Evolutionary conservation across 805 yeast genomes (phyloP).

Genomic region (Ascoidea asiatica): DNA sequence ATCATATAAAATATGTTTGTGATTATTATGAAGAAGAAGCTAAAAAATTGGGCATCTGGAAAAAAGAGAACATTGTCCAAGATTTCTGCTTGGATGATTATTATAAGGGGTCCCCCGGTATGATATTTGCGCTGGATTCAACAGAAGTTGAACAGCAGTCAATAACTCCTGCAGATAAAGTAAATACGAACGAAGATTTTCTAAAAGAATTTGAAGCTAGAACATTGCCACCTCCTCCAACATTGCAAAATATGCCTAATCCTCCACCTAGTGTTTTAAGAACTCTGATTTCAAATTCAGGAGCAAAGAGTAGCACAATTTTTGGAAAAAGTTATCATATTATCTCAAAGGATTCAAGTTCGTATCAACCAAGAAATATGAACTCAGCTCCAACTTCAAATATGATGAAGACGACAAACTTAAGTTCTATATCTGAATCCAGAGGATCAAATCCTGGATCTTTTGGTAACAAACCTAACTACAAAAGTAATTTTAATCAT

Average conservation of each 20-base stretch:
- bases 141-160: not conserved
- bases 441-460: too few species aligned
- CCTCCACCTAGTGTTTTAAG: slow-evolving; percentile 10
- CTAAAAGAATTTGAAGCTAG: not conserved
- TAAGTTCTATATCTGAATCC: too few species aligned
- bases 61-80: slow-evolving; percentile 18
- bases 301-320: too few species aligned
- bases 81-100: slow-evolving; percentile 23
- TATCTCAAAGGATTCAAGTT: too few species aligned
- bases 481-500: too few species aligned
- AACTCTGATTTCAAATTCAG: too few species aligned
- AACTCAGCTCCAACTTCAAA: too few species aligned
- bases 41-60: slow-evolving; percentile 11
- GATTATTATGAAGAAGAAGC: slow-evolving; percentile 49
- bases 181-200: not conserved
- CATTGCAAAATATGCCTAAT: slow-evolving; percentile 8
- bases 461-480: too few species aligned
- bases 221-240: slow-evolving; percentile 6
- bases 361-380: too few species aligned
- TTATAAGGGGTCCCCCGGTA: slow-evolving; percentile 23
- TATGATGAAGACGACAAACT: too few species aligned
- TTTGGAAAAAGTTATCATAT: too few species aligned
- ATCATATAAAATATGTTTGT: slow-evolving; percentile 59
- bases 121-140: slow-evolving; percentile 2
- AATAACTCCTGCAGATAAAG: not conserved